A percentile compares a stretch with the other conserved stretches of the same genome.
phyloP scores from a whole-genome alignment of 805 yeast genomes.

The Scheffersomyces spartinae region DNA sequence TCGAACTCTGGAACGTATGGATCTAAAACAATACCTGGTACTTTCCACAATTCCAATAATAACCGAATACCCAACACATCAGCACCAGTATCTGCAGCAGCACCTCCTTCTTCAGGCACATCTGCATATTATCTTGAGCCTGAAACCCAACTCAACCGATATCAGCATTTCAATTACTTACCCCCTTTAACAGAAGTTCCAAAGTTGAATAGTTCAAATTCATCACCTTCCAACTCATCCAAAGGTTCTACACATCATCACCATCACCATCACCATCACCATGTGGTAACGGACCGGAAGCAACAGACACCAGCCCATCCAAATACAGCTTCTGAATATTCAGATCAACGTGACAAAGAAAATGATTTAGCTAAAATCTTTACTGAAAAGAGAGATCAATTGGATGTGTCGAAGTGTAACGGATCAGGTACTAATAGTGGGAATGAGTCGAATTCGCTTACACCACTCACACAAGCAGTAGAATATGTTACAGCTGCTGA shows the following conservation, averaged over 20 bases:
- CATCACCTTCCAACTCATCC: slow-evolving; percentile 22
- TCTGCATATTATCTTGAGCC: slow-evolving; percentile 26
- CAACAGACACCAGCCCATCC: slow-evolving; percentile 12
- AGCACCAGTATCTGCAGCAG: slow-evolving; percentile 77
- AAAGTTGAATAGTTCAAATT: slow-evolving; percentile 46
- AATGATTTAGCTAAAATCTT: slow-evolving; percentile 5
- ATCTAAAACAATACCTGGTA: no score
- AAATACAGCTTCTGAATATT: slow-evolving; percentile 7
- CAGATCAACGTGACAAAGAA: slow-evolving; percentile 3
- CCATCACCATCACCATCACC: slow-evolving; percentile 21
- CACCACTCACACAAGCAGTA: slow-evolving; percentile 31
- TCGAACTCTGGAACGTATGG: no score
- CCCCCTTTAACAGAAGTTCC: slow-evolving; percentile 67
- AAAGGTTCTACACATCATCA: slow-evolving; percentile 12
- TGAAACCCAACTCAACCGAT: slow-evolving; percentile 44
- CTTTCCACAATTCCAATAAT: no score
- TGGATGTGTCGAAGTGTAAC: no score
- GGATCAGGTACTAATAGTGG: no score
- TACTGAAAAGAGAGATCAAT: slow-evolving; percentile 4
- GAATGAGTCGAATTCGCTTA: slow-evolving; percentile 11
- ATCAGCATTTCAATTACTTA: slow-evolving; percentile 62
- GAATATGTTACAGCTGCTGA: slow-evolving; percentile 24
- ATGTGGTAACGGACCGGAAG: slow-evolving; percentile 4
- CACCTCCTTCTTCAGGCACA: slow-evolving; percentile 44
- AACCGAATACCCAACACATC: slow-evolving; percentile 2